Percentiles rank a stretch among this genome's conserved stretches.
Evolutionary conservation across 441 rosid species (phyloP).

Genomic region (Bocquillonia castaneifolia): DNA sequence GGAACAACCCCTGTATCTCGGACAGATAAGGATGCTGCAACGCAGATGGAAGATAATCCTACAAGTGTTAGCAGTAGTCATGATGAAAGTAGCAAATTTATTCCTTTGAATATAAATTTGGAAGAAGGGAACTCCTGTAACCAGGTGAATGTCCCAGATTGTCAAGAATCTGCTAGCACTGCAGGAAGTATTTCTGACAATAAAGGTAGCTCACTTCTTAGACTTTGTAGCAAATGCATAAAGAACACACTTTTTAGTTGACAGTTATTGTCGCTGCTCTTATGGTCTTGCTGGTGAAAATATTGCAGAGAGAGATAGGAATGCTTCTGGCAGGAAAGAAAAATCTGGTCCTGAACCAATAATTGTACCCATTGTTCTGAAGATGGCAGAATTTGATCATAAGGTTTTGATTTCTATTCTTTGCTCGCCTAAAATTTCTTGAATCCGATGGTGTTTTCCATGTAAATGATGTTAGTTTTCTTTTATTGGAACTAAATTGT

Average conservation of each 20-base stretch:
- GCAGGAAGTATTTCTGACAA: constrained; percentile 36
- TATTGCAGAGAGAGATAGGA: constrained; percentile 32
- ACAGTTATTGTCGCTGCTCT: constrained; percentile 13
- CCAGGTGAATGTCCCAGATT: constrained; percentile 31
- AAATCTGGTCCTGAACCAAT: constrained; percentile 76
- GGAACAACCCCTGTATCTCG: constrained; percentile 31
- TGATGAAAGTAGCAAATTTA: constrained; percentile 27
- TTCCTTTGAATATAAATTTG: constrained; percentile 18
- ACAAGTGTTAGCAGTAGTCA: constrained; percentile 29
- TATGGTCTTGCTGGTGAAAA: constrained; percentile 42
- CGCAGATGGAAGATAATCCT: constrained; percentile 32
- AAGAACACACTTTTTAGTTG: background rate
- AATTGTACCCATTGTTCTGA: constrained; percentile 75
- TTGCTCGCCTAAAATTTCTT: background rate
- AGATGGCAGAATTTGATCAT: constrained; percentile 95
- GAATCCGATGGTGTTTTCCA: background rate
- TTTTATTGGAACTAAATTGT: constrained; percentile 6
- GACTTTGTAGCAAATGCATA: constrained; percentile 7
- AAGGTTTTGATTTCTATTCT: constrained; percentile 46
- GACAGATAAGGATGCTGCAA: constrained; percentile 27
- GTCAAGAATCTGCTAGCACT: constrained; percentile 34
- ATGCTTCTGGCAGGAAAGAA: constrained; percentile 36
- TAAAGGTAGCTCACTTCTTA: constrained; percentile 35
- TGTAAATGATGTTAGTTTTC: constrained; percentile 6
- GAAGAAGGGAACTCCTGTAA: constrained; percentile 32